These are phyloP conservation scores for Trichomonascaceae sp. DNA, from an alignment of 1,139 yeast species.

Conservation along the genomic window DNA sequence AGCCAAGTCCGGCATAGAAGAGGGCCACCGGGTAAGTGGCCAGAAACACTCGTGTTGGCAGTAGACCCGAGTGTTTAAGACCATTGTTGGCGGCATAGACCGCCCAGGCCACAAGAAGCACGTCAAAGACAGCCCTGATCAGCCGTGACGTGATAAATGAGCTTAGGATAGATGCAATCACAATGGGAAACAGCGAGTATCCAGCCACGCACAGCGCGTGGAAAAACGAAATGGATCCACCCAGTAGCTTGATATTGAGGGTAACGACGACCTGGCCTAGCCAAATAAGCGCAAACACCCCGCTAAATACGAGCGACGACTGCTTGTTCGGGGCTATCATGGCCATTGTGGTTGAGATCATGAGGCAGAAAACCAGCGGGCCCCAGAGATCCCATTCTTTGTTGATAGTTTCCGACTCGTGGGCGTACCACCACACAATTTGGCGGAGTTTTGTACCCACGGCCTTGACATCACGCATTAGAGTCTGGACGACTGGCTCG, in stretches of 20 bases:
- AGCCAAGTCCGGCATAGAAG: conserved; percentile 58
- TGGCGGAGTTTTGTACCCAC: conserved; percentile 53
- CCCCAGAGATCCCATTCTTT: conserved; percentile 87
- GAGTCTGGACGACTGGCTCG: conserved; percentile 63
- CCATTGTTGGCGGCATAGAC: conserved; percentile 55
- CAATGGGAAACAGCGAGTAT: conserved; percentile 68
- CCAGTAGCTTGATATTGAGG: conserved; percentile 60
- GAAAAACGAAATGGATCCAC: conserved; percentile 60
- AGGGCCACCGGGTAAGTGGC: conserved; percentile 74
- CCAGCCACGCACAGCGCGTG: conserved; percentile 75
- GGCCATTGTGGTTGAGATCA: conserved; percentile 41
- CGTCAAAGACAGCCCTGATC: conserved; percentile 41
- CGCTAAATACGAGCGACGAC: conserved; percentile 42
- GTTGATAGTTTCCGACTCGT: conserved; percentile 11
- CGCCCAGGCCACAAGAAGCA: conserved; percentile 55
- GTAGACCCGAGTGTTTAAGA: conserved; percentile 54
- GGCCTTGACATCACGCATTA: conserved; percentile 52
- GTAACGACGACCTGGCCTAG: conserved; percentile 40
- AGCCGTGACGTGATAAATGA: conserved; percentile 42
- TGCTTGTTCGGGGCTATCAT: conserved; percentile 29
- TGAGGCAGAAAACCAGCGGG: conserved; percentile 59
- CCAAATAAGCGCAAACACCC: conserved; percentile 49
- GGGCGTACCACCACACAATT: conserved; percentile 42
- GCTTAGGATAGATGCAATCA: conserved; percentile 50
- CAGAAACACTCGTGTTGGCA: conserved; percentile 53